Conservation (phyloP, 2,329 filamentous ascomycete genomes). For the Dactylella cylindrospora region DNA sequence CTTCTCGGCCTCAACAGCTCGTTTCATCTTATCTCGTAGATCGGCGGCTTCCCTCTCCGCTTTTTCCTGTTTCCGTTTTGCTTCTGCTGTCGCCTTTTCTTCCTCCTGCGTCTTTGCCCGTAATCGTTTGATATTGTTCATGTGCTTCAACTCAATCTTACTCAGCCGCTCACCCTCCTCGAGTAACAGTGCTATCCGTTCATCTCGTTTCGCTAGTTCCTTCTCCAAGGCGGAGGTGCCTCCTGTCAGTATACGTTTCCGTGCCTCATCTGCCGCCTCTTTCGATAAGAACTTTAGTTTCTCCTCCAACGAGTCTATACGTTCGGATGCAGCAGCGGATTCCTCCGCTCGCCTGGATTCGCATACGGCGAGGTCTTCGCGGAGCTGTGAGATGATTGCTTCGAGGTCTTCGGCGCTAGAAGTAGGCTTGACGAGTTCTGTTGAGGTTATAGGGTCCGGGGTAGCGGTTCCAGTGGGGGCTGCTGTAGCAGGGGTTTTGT, state of each 20-base stretch:
- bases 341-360: slow-evolving; percentile 73
- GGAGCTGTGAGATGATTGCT: slow-evolving; percentile 56
- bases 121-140: slow-evolving; percentile 79
- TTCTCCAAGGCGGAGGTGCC: slow-evolving; percentile 69
- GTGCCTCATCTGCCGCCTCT: slow-evolving; percentile 74
- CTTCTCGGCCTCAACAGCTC: slow-evolving; percentile 58
- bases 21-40: slow-evolving; percentile 57
- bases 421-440: slow-evolving; percentile 34
- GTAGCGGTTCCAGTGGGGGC: background rate
- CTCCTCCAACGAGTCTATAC: slow-evolving; percentile 85
- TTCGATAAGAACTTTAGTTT: slow-evolving; percentile 87
- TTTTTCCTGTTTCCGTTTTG: slow-evolving; percentile 63
- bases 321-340: slow-evolving; percentile 77
- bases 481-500: background rate
- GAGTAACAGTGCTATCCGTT: slow-evolving; percentile 84
- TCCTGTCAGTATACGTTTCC: slow-evolving; percentile 65
- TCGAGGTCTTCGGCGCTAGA: slow-evolving; percentile 52
- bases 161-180: slow-evolving; percentile 89
- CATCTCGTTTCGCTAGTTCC: slow-evolving; percentile 83
- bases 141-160: slow-evolving; percentile 79
- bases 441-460: slow-evolving; percentile 17
- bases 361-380: slow-evolving; percentile 57
- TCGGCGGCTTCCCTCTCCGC: slow-evolving; percentile 58
- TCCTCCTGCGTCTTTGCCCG: slow-evolving; percentile 66
- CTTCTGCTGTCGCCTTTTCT: slow-evolving; percentile 65